Base-by-base conservation (phyloP, 1,284 basidiomycete genomes). In the Tylopilus orsonianus region DNA sequence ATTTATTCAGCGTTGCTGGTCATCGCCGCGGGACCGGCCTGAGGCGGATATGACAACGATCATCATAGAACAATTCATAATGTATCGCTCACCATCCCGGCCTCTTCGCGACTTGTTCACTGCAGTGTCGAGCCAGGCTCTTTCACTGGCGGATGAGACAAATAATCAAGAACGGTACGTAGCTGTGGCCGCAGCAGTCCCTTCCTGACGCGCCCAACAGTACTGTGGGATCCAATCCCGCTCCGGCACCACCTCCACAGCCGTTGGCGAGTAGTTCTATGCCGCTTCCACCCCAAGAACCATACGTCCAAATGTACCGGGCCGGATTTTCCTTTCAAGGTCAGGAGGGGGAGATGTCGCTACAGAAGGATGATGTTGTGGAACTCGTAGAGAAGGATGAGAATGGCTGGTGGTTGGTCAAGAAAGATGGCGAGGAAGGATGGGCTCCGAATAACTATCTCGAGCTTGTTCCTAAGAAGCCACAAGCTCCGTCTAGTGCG, bases 391-490 rank as follows among this genome's bases (percentile, higher is more conserved):
- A 97, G 73, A 94, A 97, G 73, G 93, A 97, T 56, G 82, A 92
- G 52, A 93, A 94, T 61, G 93, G 89, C 56, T 99, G 96, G 96
- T 98, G 96, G 94, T 77, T 98, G 37, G 87, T 98, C 43, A 92
- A 89, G 75, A 95, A 92, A 71, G 80, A 79, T 48, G 81, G 80
- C 1, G 70, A 74, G 19, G 93, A 98, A 67, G 96, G 93, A 13
- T 99, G 95, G 95, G 90, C 94, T 14, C 96, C 96, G 2, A 87
- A 87, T 55, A 97, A 97, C 68, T 97, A 97, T 64, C 81, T 95
- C 22, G 90, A 95, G 64, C 77, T 87, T 37, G 80, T 87, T 4
- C 81, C 83, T 37, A 81, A 81, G 13, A 79, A 78, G 53, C 75
- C 79, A 2, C 80, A 78, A 42, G 72, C 78, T 8, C 73, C 78